Percentiles rank a stretch among this genome's conserved stretches.
phyloP scores from a whole-genome alignment of 441 rosid genomes.

The Iberis amara region DNA sequence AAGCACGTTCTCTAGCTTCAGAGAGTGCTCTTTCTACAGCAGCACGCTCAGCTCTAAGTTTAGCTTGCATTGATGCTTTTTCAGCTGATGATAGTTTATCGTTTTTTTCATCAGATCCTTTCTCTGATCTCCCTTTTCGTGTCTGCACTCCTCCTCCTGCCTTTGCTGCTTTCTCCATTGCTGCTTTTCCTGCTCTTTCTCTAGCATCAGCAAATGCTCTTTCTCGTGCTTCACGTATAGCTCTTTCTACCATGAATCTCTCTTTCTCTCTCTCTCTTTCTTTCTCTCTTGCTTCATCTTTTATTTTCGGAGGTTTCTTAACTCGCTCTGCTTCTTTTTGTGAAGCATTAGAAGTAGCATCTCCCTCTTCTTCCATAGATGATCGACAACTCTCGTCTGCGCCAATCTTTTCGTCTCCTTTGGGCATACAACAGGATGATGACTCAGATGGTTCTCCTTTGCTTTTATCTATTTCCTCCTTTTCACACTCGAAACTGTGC shows the following conservation, averaged over 20 bases:
- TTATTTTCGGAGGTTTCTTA: conserved; percentile 35
- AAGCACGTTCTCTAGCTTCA: conserved; percentile 87
- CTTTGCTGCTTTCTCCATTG: conserved; percentile 67
- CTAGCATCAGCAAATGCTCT: conserved; percentile 90
- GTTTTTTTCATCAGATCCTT: conserved; percentile 41
- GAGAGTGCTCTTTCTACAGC: conserved; percentile 95
- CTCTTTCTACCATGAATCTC: conserved; percentile 83
- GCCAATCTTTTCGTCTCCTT: conserved; percentile 15
- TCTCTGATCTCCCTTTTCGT: conserved; percentile 50
- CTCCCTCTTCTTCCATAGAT: conserved; percentile 40
- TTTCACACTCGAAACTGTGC: conserved; percentile 29
- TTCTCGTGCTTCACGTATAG: conserved; percentile 88
- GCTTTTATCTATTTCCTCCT: conserved; percentile 33
- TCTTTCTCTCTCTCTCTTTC: conserved; percentile 56
- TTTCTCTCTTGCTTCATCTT: conserved; percentile 45
- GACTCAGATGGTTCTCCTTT: conserved; percentile 30
- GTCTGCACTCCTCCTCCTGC: conserved; percentile 41
- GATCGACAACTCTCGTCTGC: conserved; percentile 34
- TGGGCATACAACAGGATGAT: conserved; percentile 23
- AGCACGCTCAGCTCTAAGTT: conserved; percentile 77
- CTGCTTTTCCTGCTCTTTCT: conserved; percentile 78
- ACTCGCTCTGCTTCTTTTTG: conserved; percentile 40
- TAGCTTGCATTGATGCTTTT: conserved; percentile 57
- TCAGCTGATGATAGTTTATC: conserved; percentile 36
- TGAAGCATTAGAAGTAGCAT: conserved; percentile 34